Percentiles rank a stretch among this genome's conserved stretches.
phyloP scores from a whole-genome alignment of 768 basidiomycete species.

The Boletellus ananiceps region DNA sequence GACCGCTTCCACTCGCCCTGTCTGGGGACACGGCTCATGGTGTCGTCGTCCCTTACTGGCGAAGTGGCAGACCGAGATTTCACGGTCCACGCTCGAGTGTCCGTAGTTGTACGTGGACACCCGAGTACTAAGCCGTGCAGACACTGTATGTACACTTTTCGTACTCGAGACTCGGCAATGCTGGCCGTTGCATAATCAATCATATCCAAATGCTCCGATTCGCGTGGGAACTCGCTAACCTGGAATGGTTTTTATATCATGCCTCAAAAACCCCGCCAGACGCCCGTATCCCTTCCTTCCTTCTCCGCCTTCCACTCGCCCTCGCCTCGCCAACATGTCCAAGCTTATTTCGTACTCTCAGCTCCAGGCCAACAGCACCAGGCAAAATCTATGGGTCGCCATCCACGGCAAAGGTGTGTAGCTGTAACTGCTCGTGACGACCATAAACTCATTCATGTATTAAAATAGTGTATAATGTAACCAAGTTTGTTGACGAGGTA shows the following conservation, averaged over 20 bases:
- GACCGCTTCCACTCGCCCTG: constrained; percentile 54
- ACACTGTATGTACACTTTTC: constrained; percentile 30
- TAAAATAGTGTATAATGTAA: constrained; percentile 80
- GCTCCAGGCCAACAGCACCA: constrained; percentile 70
- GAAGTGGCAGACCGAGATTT: constrained; percentile 57
- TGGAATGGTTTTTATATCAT: constrained; percentile 16
- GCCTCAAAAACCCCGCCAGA: background rate
- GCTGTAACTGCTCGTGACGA: background rate
- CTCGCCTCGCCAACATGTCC: constrained; percentile 29
- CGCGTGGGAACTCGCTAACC: constrained; percentile 28
- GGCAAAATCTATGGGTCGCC: constrained; percentile 77
- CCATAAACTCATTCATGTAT: constrained; percentile 1
- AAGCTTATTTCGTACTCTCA: constrained; percentile 67
- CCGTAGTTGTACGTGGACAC: constrained; percentile 52
- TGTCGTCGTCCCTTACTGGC: constrained; percentile 82
- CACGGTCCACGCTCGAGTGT: constrained; percentile 78
- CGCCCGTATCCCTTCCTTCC: constrained; percentile 2
- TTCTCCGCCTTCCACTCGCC: constrained; percentile 10
- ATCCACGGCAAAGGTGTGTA: constrained; percentile 76
- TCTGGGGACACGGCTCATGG: constrained; percentile 69
- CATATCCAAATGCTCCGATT: background rate
- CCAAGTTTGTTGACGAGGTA: constrained; percentile 95
- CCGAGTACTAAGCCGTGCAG: constrained; percentile 74
- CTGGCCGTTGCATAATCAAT: background rate
- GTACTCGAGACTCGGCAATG: too few species aligned